A percentile compares a stretch with the other conserved stretches of the same genome.
Evolutionary conservation across 108 stramenopile genomes (phyloP).

Genomic region (Nitzschia palea): DNA sequence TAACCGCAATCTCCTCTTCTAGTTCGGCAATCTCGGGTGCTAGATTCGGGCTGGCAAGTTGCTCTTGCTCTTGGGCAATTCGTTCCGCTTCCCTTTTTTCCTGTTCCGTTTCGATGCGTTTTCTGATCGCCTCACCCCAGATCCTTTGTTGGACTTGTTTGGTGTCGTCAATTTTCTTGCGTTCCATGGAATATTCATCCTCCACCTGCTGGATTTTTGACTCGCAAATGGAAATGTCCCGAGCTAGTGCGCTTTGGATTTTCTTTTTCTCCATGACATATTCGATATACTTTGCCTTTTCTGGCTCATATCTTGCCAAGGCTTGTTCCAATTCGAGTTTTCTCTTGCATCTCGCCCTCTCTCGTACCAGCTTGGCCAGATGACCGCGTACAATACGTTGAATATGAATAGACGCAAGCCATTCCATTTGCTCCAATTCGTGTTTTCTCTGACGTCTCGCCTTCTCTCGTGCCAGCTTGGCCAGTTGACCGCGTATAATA

Average conservation of each 20-base stretch:
- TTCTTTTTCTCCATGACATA: neutral
- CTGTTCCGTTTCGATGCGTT: neutral
- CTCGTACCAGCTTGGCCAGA: neutral
- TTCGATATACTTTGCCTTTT: neutral
- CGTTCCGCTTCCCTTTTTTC: neutral
- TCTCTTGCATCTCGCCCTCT: neutral
- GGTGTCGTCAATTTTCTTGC: neutral
- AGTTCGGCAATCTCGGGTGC: neutral
- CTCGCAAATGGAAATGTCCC: neutral
- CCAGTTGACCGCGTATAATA: neutral
- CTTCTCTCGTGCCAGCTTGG: neutral
- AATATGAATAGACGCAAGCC: neutral
- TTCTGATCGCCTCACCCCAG: neutral
- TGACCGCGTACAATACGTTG: neutral
- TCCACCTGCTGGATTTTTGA: neutral
- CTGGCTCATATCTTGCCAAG: neutral
- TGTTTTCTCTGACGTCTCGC: neutral
- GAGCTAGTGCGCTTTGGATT: neutral
- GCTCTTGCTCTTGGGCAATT: neutral
- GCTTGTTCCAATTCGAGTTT: neutral
- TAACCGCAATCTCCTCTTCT: neutral
- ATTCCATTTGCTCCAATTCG: neutral
- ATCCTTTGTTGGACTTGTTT: neutral
- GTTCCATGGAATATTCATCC: neutral
- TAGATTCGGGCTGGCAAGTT: neutral